These are phyloP conservation scores for Trametes sp. DNA, from an alignment of 1,284 basidiomycete species.

Conservation along the genomic window DNA sequence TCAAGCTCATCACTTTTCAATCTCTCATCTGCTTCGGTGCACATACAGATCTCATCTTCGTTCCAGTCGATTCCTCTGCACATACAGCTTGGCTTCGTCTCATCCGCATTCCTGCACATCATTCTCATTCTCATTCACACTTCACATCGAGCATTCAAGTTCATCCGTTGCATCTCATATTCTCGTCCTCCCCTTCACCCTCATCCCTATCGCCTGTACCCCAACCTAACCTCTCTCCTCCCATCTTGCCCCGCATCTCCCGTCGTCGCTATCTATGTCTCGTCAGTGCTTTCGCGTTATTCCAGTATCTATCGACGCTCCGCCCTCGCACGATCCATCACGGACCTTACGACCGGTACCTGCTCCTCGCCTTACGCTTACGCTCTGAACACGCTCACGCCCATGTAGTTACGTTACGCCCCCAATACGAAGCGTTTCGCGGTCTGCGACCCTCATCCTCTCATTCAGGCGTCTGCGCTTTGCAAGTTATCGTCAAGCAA, in stretches of 20 bases:
- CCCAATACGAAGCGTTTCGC: constrained; percentile 19
- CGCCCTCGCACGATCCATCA: constrained; percentile 29
- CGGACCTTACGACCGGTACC: constrained; percentile 30
- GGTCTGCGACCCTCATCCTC: constrained; percentile 29
- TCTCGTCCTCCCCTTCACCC: constrained; percentile 15
- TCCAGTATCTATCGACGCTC: constrained; percentile 36
- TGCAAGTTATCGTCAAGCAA: constrained; percentile 1
- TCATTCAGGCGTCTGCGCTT: constrained; percentile 3
- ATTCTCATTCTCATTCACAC: background rate
- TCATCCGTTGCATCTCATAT: constrained; percentile 12
- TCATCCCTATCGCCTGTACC: background rate
- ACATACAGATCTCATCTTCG: constrained; percentile 1
- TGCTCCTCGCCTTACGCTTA: constrained; percentile 26
- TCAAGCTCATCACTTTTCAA: background rate
- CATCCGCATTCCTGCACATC: constrained; percentile 20
- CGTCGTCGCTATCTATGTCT: constrained; percentile 35
- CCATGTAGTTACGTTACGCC: constrained; percentile 29
- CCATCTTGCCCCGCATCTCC: constrained; percentile 20
- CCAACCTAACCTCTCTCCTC: constrained; percentile 2
- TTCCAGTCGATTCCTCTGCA: constrained; percentile 2
- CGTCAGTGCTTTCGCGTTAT: constrained; percentile 35
- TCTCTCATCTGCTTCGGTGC: background rate
- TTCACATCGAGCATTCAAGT: background rate
- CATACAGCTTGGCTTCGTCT: constrained; percentile 12
- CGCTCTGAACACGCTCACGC: constrained; percentile 33